Percentiles rank a stretch among this genome's conserved stretches.
phyloP scores from a whole-genome alignment of 2,329 filamentous ascomycete genomes.

The Sclerotinia subarctica region DNA sequence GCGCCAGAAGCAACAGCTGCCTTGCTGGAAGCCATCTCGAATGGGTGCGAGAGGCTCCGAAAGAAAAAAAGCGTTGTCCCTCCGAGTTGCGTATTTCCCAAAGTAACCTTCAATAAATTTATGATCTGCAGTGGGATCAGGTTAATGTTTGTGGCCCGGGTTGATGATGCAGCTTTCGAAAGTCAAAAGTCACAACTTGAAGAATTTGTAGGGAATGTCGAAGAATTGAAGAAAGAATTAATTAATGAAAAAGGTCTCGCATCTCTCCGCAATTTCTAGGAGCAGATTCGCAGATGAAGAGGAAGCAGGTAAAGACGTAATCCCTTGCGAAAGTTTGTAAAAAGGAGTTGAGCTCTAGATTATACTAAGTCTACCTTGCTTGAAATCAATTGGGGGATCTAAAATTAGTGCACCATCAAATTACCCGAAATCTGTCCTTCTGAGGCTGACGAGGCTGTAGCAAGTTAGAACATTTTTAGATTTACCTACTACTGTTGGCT shows the following conservation, averaged over 20 bases:
- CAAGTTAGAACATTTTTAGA: too few species aligned
- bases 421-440: slow-evolving; percentile 22
- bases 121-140: slow-evolving; percentile 8
- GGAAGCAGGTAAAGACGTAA: slow-evolving; percentile 12
- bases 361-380: slow-evolving; percentile 19
- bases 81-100: slow-evolving; percentile 2
- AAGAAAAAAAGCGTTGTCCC: background rate
- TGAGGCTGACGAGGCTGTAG: slow-evolving; percentile 19
- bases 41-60: background rate
- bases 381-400: slow-evolving; percentile 17
- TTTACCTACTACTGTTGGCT: background rate
- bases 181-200: slow-evolving; percentile 13
- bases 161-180: slow-evolving; percentile 8
- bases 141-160: slow-evolving; percentile 16
- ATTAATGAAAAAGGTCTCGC: slow-evolving; percentile 33
- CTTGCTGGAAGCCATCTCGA: slow-evolving; percentile 44
- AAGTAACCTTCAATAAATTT: background rate
- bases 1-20: slow-evolving; percentile 58
- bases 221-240: slow-evolving; percentile 3
- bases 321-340: slow-evolving; percentile 19
- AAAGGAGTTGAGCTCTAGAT: slow-evolving; percentile 17
- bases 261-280: slow-evolving; percentile 31
- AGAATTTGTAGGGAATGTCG: slow-evolving; percentile 10
- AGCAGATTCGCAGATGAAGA: slow-evolving; percentile 10
- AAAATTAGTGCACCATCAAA: slow-evolving; percentile 17